Evolutionary conservation across 83 land plant genomes (phyloP).

Genomic region (Picea mariana): DNA sequence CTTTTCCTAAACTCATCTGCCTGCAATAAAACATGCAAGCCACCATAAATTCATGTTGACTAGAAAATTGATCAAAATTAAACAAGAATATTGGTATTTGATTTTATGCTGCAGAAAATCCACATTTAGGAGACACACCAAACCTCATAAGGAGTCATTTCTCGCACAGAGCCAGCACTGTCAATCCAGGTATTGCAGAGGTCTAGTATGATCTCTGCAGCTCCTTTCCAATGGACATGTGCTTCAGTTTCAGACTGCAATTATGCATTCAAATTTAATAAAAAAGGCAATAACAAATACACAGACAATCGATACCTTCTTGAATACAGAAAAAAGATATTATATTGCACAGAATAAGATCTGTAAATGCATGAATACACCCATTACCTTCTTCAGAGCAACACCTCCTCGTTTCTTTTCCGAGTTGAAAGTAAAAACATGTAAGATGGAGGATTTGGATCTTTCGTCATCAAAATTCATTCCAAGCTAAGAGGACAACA

Average conservation of each 20-base stretch:
- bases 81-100: not conserved
- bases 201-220: constrained; percentile 64
- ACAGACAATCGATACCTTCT: too few species aligned
- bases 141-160: constrained; percentile 18
- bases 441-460: constrained; percentile 37
- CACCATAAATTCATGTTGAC: not conserved
- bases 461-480: constrained; percentile 59
- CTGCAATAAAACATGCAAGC: constrained; percentile 24
- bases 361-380: not conserved
- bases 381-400: constrained; percentile 30
- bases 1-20: constrained; percentile 33
- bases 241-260: constrained; percentile 42
- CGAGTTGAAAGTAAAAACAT: constrained; percentile 71
- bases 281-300: too few species aligned
- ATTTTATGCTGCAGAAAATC: not conserved
- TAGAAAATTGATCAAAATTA: not conserved
- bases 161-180: constrained; percentile 29
- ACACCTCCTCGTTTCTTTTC: constrained; percentile 66
- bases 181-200: constrained; percentile 57
- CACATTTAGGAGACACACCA: not conserved
- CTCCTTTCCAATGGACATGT: constrained; percentile 81
- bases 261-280: not conserved
- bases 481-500: constrained; percentile 34
- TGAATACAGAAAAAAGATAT: not conserved
- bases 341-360: not conserved